Conservation (phyloP, 371 early-diverging fungal species). For the Mucor irregularis region DNA sequence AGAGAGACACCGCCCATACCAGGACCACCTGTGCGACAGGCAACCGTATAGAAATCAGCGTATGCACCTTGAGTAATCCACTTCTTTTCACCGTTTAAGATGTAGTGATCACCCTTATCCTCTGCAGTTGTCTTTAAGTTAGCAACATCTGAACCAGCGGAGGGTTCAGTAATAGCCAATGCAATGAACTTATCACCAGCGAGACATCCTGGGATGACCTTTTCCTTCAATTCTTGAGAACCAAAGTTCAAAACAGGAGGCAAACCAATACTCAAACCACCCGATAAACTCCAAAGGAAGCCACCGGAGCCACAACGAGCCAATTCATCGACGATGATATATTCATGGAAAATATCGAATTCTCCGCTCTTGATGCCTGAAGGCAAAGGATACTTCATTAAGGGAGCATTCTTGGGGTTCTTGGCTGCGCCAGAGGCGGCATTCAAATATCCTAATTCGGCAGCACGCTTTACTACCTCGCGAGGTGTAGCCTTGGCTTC, state of each 20-base stretch:
- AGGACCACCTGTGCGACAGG: slow-evolving; percentile 74
- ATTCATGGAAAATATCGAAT: slow-evolving; percentile 79
- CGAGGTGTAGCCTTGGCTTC: slow-evolving; percentile 78
- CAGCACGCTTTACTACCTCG: slow-evolving; percentile 68
- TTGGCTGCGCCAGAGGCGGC: slow-evolving; percentile 62
- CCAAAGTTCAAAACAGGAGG: slow-evolving; percentile 85
- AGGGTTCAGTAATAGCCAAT: slow-evolving; percentile 71
- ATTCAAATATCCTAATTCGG: slow-evolving; percentile 69
- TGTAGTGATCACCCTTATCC: slow-evolving; percentile 71
- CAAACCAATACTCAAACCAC: slow-evolving; percentile 70
- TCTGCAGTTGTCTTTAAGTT: slow-evolving; percentile 72
- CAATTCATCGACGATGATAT: slow-evolving; percentile 78
- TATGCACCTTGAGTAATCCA: slow-evolving; percentile 87
- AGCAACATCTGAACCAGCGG: slow-evolving; percentile 83
- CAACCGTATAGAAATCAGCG: slow-evolving; percentile 73
- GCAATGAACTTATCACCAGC: slow-evolving; percentile 80
- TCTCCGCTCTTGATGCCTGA: slow-evolving; percentile 55
- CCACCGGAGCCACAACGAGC: slow-evolving; percentile 86
- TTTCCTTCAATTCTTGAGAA: slow-evolving; percentile 64
- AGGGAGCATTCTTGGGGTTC: slow-evolving; percentile 19
- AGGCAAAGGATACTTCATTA: slow-evolving; percentile 35
- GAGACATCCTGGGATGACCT: slow-evolving; percentile 71
- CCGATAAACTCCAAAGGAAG: slow-evolving; percentile 81
- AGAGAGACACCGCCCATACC: slow-evolving; percentile 87
- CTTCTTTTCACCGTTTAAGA: slow-evolving; percentile 88